Evolutionary conservation across 768 basidiomycete species (phyloP), one percentile per base, ranked within the genome.

Genomic region (Russula abietina): DNA sequence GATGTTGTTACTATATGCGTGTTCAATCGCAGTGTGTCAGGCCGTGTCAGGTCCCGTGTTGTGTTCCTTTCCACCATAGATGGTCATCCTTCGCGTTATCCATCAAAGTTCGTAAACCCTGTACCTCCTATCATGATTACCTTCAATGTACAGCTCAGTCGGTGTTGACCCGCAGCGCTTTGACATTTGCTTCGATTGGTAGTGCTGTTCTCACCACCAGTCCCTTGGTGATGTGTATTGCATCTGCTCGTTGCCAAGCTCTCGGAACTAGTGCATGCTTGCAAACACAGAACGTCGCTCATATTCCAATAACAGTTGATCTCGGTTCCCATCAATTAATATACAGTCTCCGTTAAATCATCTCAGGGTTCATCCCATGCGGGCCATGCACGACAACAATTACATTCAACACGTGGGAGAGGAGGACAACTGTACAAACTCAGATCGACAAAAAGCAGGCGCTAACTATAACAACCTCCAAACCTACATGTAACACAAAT

Each of bases 401-500:
- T 64, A 45, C 58, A 51, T 50, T 38, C n/a, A 50, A n/a, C 63
- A 60, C 63, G 59, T 64, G 59, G 49, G 26, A 24, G 16, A 22
- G 30, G 8, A 14, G 28, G 28, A n/a, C n/a, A n/a, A n/a, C n/a
- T n/a, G 57, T 60, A 55, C 63, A 56, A 64, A 64, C 59, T 60
- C 63, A 64, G 59, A 60, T 30, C 32, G 59, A 64, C 63, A 64
- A 59, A 64, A 64, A 26, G 17, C 48, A 50, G 54, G 63, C 62
- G 46, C 62, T 59, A 48, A 55, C 43, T 59, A 38, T 59, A 64
- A 57, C 41, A 52, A 48, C 58, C 43, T 22, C 22, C 38, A 32
- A 52, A 48, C 53, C 36, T 4, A 30, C 26, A 46, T 45, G 17
- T 7, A 54, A 46, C 45, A 53, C 32, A 54, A 43, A 60, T 60